Conservation (phyloP, 1,284 basidiomycete species). For the Tranzscheliella williamsii region DNA sequence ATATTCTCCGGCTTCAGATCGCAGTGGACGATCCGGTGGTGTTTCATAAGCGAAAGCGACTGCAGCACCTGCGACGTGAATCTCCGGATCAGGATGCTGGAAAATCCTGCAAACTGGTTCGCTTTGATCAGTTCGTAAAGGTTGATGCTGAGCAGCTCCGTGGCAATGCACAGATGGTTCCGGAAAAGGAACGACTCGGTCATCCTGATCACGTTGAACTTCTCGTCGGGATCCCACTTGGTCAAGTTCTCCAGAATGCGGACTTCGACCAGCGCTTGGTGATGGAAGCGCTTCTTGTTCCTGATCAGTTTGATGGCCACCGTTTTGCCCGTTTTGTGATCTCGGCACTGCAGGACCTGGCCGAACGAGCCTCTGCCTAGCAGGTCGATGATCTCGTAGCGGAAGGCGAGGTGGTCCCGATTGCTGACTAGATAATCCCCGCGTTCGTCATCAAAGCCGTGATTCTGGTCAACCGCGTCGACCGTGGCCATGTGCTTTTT, state of each 20-base stretch:
- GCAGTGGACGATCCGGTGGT: conserved; percentile 98
- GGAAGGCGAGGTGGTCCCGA: conserved; percentile 90
- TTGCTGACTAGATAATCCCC: conserved; percentile 92
- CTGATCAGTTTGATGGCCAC: conserved; percentile 99
- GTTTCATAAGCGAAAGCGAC: conserved; percentile 87
- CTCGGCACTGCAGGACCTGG: conserved; percentile 92
- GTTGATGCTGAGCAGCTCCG: conserved; percentile 96
- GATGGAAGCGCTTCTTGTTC: conserved; percentile 98
- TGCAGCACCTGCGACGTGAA: conserved; percentile 95
- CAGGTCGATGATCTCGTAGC: conserved; percentile 89
- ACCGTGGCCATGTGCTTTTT: conserved; percentile 60
- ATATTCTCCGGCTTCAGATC: conserved; percentile 99
- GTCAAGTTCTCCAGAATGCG: conserved; percentile 94
- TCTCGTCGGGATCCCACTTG: conserved; percentile 97
- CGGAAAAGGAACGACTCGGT: conserved; percentile 98
- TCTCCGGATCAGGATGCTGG: conserved; percentile 87
- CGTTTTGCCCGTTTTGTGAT: conserved; percentile 93
- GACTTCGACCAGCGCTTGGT: conserved; percentile 97
- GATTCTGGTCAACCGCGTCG: conserved; percentile 80
- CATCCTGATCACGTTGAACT: conserved; percentile 97
- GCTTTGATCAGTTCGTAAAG: conserved; percentile 99
- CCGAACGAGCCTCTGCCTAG: conserved; percentile 98
- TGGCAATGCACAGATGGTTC: conserved; percentile 95
- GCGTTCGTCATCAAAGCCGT: conserved; percentile 96
- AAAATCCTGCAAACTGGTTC: conserved; percentile 95